Conservation (phyloP, 2,329 filamentous ascomycete species). For the Bimuria novae-zelandiae region DNA sequence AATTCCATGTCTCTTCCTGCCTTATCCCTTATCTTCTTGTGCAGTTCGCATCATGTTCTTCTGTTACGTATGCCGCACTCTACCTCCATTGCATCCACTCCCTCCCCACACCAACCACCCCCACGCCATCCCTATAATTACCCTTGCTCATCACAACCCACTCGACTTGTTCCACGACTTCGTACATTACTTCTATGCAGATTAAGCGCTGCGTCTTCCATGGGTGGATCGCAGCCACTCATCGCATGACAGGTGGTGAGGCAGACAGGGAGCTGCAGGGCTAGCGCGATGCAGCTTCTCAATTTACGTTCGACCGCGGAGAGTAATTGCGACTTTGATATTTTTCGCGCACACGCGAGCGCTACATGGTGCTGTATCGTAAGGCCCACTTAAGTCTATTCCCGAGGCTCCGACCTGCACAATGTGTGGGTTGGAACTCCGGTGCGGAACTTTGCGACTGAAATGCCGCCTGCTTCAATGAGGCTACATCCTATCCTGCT, state of each 20-base stretch:
- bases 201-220: slow-evolving; percentile 4
- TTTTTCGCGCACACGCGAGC: too few species aligned
- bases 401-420: too few species aligned
- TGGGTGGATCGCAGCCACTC: slow-evolving; percentile 26
- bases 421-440: too few species aligned
- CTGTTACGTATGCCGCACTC: too few species aligned
- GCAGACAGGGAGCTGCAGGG: slow-evolving; percentile 20
- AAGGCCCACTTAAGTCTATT: too few species aligned
- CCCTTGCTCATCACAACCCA: not conserved
- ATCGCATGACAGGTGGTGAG: slow-evolving; percentile 32
- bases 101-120: slow-evolving; percentile 2
- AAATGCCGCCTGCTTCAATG: too few species aligned
- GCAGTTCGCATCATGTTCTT: not conserved
- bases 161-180: slow-evolving; percentile 30
- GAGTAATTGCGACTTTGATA: not conserved
- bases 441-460: too few species aligned
- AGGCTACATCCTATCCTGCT: too few species aligned
- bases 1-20: not conserved
- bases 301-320: not conserved
- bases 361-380: too few species aligned
- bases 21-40: not conserved
- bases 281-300: slow-evolving; percentile 16
- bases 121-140: not conserved
- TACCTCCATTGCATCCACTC: too few species aligned
- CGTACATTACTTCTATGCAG: not conserved